These are phyloP conservation scores for Tetratostichococcus sp. DNA, from an alignment of 139 green algal genomes.

Conservation along the genomic window DNA sequence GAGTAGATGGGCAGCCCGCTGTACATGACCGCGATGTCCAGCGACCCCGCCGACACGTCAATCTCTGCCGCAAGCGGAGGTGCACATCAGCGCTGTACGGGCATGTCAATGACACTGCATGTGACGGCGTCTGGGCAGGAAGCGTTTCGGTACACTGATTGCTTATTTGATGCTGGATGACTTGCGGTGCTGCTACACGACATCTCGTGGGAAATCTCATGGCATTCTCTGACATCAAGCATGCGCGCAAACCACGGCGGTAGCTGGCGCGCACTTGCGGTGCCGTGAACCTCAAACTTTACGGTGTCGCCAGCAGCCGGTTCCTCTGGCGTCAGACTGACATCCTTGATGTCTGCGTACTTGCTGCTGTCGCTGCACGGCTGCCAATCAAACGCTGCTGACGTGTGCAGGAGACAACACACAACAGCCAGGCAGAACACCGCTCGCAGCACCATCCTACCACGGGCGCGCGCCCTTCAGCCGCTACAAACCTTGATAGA, in stretches of 20 bases:
- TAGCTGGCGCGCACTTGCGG: neutral
- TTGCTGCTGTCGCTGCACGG: neutral
- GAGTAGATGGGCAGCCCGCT: constrained; percentile 27
- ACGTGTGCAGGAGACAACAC: neutral
- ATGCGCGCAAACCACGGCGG: too few relatives aligned
- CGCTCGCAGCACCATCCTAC: neutral
- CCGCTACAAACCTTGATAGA: too few relatives aligned
- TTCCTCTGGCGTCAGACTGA: constrained; percentile 1
- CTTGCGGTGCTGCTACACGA: too few relatives aligned
- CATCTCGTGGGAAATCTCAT: too few relatives aligned
- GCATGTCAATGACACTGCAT: too few relatives aligned
- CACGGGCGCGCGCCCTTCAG: too few relatives aligned
- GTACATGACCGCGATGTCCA: constrained; percentile 26
- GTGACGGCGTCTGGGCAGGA: too few relatives aligned
- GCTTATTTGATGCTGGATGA: too few relatives aligned
- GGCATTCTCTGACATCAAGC: too few relatives aligned
- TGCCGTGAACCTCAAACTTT: neutral
- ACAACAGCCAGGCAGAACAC: neutral
- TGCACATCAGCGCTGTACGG: too few relatives aligned
- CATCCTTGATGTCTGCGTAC: neutral
- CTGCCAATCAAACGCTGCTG: constrained; percentile 2
- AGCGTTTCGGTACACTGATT: too few relatives aligned
- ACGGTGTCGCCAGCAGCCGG: constrained; percentile 3
- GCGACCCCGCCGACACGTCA: constrained; percentile 4
- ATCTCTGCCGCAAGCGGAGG: constrained; percentile 5